phyloP scores from a whole-genome alignment of 768 basidiomycete species.

The Tephrocybe sp. region DNA sequence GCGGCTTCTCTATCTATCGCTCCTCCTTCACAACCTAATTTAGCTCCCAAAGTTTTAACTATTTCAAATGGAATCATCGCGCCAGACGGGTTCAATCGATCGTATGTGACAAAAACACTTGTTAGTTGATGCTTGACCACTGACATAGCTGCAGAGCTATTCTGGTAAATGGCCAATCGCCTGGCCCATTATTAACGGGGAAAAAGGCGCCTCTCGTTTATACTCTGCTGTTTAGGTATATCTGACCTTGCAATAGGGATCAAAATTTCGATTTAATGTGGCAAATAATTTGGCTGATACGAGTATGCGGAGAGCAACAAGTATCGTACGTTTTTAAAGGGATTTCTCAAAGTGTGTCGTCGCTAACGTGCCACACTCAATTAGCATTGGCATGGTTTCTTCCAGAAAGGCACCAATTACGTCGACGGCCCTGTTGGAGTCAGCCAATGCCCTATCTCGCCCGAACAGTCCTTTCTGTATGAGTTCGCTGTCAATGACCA shows the following conservation, averaged over 20 bases:
- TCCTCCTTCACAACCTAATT: conserved; percentile 11
- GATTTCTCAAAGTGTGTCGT: background rate
- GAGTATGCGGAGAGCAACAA: conserved; percentile 39
- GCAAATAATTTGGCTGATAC: conserved; percentile 35
- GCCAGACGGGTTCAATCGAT: conserved; percentile 23
- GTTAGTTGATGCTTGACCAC: background rate
- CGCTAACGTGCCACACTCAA: background rate
- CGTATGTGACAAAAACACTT: conserved; percentile 6
- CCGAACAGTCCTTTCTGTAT: conserved; percentile 34
- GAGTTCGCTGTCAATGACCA: conserved; percentile 30
- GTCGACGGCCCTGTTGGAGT: conserved; percentile 30
- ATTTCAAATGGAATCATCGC: conserved; percentile 23
- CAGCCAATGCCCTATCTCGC: conserved; percentile 36
- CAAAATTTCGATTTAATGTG: conserved; percentile 41
- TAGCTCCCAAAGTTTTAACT: conserved; percentile 15
- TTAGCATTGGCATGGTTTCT: conserved; percentile 36
- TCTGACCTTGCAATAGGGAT: conserved; percentile 25
- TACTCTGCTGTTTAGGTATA: background rate
- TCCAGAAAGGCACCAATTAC: conserved; percentile 30
- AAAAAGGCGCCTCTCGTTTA: conserved; percentile 26
- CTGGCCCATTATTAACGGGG: conserved; percentile 35
- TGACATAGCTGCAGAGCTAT: conserved; percentile 19
- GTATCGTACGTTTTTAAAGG: conserved; percentile 30
- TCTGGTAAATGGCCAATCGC: conserved; percentile 28
- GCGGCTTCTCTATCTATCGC: conserved; percentile 11